These are phyloP conservation scores for Ceriops decandra DNA, from an alignment of 345 rosid species.

Conservation along the genomic window DNA sequence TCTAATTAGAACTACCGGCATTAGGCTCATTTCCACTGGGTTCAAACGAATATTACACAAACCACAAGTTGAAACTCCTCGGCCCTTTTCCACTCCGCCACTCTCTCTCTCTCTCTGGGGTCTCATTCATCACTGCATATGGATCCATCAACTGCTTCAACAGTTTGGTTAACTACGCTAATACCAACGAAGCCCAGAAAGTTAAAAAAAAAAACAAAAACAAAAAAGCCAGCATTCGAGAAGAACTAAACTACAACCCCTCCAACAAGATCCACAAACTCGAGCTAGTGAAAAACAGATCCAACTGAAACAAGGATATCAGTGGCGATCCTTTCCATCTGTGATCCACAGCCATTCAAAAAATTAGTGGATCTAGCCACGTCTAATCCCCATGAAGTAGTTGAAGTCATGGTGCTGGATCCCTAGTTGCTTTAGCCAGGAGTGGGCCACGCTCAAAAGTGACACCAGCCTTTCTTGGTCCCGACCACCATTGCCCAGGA, in stretches of 20 bases:
- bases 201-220: no score
- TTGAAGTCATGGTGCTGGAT: slow-evolving; percentile 98
- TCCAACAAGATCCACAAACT: not conserved
- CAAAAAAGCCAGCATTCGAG: not conserved
- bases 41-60: slow-evolving; percentile 15
- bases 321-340: slow-evolving; percentile 10
- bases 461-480: slow-evolving; percentile 82
- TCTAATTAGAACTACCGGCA: not conserved
- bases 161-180: slow-evolving; percentile 15
- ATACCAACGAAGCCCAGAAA: not conserved
- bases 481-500: slow-evolving; percentile 62
- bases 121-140: slow-evolving; percentile 16
- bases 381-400: slow-evolving; percentile 70
- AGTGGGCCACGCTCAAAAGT: slow-evolving; percentile 88
- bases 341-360: not conserved
- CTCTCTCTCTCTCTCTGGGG: slow-evolving; percentile 4
- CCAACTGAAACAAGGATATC: slow-evolving; percentile 13
- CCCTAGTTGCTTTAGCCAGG: slow-evolving; percentile 94
- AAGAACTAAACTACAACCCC: slow-evolving; percentile 21
- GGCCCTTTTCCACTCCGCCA: not conserved
- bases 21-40: not conserved
- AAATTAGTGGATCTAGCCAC: slow-evolving; percentile 40
- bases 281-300: slow-evolving; percentile 2
- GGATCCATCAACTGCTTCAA: slow-evolving; percentile 2
- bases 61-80: slow-evolving; percentile 9